Base-by-base conservation (phyloP, 2,329 filamentous ascomycete genomes). In the Emergomyces orientalis region DNA sequence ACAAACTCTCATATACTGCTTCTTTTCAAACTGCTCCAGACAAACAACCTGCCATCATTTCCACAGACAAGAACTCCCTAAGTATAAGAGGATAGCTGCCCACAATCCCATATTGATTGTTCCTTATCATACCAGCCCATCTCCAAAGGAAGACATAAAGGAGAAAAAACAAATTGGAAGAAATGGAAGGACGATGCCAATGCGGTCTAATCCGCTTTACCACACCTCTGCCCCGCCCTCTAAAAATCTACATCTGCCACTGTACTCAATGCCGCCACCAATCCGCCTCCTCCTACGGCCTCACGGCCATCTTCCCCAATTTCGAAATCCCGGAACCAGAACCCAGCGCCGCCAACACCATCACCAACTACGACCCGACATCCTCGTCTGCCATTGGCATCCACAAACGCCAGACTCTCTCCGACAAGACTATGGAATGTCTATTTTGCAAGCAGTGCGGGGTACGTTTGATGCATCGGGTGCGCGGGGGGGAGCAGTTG, bases 191-290 rank as follows among this genome's bases (percentile, higher is more conserved):
- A 34, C 76, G 77, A 60, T 89, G 87, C 71, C 85, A 88, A 72
- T 90, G 88, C 76, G 84, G 85, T 60, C 75, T 81, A 19, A 80
- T 89, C 61, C 70, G 71, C 45, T 89, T 89, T 77, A 82, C 78
- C 65, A 88, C 86, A 37, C 85, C 87, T 0, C 74, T 82, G 0
- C 73, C 79, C 3, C 77, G 81, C 63, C 87, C 87, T 0, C 74
- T 88, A 52, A 82, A 82, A n/a, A 76, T 89, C 59, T 89, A 87
- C 73, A 84, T 89, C 71, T 90, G 87, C 75, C 88, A 89, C 75
- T 90, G 88, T 73, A 75, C 78, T 62, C 82, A 86, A 71, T 90
- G 87, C 73, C 82, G 84, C 57, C 80, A 82, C 63, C 87, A 89
- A 75, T 84, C 85, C 37, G 79, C 83, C 61, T 86, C 85, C 8